Conservation (phyloP, 1,284 basidiomycete genomes). For the Cryptococcus sp. region DNA sequence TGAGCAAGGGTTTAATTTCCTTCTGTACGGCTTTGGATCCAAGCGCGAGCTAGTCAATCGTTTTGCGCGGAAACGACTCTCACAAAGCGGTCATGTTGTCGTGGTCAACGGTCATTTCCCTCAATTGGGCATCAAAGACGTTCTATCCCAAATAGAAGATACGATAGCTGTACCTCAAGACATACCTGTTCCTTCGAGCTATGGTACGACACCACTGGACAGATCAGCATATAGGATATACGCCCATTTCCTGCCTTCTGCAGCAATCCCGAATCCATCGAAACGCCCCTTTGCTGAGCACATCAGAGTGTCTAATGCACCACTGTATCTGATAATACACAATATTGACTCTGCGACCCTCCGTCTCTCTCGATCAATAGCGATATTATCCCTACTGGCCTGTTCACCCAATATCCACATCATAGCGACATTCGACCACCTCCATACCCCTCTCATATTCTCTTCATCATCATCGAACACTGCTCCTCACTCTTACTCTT, state of each 20-base stretch:
- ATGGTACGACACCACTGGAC: constrained; percentile 55
- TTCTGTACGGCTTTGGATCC: constrained; percentile 84
- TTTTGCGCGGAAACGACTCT: constrained; percentile 64
- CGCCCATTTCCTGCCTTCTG: constrained; percentile 58
- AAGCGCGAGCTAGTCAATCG: constrained; percentile 73
- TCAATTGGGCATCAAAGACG: constrained; percentile 66
- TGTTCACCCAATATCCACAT: constrained; percentile 73
- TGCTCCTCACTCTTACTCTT: constrained; percentile 26
- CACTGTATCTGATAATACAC: constrained; percentile 78
- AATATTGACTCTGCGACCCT: constrained; percentile 78
- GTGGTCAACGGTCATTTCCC: constrained; percentile 80
- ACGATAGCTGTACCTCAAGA: constrained; percentile 46
- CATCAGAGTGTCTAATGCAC: constrained; percentile 33
- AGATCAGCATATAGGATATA: constrained; percentile 66
- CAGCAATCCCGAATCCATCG: constrained; percentile 35
- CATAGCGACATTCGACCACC: constrained; percentile 78
- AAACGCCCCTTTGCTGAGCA: constrained; percentile 49
- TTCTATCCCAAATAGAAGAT: constrained; percentile 66
- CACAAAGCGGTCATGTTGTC: constrained; percentile 67
- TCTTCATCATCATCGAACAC: constrained; percentile 43
- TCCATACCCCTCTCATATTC: constrained; percentile 76
- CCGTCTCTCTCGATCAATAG: constrained; percentile 60
- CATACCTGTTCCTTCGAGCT: constrained; percentile 42
- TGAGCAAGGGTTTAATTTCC: constrained; percentile 75
- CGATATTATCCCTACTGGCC: constrained; percentile 68